Evolutionary conservation across 306 rosid genomes (phyloP).

Genomic region (Sechiopsis laciniata): DNA sequence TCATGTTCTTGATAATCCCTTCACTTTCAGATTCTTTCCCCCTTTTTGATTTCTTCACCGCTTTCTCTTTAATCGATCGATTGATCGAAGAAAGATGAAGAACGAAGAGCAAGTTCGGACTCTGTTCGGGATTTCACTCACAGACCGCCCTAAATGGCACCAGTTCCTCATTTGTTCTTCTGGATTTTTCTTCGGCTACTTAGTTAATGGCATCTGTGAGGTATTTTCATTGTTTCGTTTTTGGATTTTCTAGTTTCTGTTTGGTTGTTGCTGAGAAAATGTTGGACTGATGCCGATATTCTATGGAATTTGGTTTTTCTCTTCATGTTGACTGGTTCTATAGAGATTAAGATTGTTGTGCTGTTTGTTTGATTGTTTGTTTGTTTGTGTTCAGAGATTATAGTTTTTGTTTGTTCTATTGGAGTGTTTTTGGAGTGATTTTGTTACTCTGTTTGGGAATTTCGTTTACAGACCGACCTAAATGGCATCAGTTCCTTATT

Average conservation of each 20-base stretch:
- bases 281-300: not conserved
- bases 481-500: conserved; percentile 83
- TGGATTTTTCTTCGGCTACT: conserved; percentile 59
- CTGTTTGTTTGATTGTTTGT: not conserved
- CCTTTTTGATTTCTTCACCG: not conserved
- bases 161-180: conserved; percentile 59
- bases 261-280: conserved; percentile 26
- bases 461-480: conserved; percentile 77
- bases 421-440: not conserved
- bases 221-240: conserved; percentile 26
- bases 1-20: conserved; percentile 7
- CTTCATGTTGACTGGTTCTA: too few species aligned
- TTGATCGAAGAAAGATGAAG: conserved; percentile 39
- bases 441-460: conserved; percentile 42
- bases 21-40: not conserved
- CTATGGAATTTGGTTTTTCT: too few species aligned
- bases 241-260: conserved; percentile 18
- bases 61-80: not conserved
- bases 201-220: conserved; percentile 93
- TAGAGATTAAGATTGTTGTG: not conserved
- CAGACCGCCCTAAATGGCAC: conserved; percentile 74
- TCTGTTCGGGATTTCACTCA: conserved; percentile 86
- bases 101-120: conserved; percentile 65
- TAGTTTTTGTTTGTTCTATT: not conserved
- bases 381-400: not conserved